Evolutionary conservation across 352 stramenopile species (phyloP).

Genomic region (Globisporangium cystogenes): DNA sequence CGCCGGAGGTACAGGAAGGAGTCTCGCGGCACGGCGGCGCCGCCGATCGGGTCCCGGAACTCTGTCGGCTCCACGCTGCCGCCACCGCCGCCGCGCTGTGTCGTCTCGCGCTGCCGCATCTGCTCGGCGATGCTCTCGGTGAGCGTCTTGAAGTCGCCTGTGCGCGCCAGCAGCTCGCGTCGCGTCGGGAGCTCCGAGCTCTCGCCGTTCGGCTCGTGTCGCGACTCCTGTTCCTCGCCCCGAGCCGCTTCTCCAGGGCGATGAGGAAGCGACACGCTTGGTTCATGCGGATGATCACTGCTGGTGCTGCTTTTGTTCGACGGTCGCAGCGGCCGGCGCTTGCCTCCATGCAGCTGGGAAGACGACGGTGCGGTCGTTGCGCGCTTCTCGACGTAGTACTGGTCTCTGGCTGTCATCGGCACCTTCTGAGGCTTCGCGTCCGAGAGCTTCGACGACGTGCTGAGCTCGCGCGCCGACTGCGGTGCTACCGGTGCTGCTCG

Average conservation of each 20-base stretch:
- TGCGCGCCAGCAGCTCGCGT: conserved; percentile 39
- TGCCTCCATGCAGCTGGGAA: conserved; percentile 8
- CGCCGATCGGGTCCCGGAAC: background rate
- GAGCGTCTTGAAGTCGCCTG: conserved; percentile 49
- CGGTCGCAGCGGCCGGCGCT: conserved; percentile 2
- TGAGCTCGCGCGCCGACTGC: conserved; percentile 16
- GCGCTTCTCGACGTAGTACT: conserved; percentile 55
- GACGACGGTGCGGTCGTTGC: conserved; percentile 26
- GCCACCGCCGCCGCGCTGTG: background rate
- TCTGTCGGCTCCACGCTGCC: background rate
- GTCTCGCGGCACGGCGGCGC: conserved; percentile 26
- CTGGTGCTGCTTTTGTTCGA: background rate
- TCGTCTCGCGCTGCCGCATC: conserved; percentile 12
- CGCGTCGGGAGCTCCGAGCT: conserved; percentile 15
- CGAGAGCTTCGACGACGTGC: background rate
- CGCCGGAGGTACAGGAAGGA: conserved; percentile 75
- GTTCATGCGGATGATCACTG: background rate
- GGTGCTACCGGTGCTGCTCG: conserved; percentile 3
- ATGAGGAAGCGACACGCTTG: background rate
- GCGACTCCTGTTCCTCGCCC: background rate
- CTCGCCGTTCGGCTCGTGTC: conserved; percentile 1
- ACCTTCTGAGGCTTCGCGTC: conserved; percentile 18
- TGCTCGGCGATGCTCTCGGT: conserved; percentile 49
- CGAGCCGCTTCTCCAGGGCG: background rate
- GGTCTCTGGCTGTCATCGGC: conserved; percentile 51